phyloP scores from a whole-genome alignment of 331 rosid genomes.

The Stylosanthes scabra region DNA sequence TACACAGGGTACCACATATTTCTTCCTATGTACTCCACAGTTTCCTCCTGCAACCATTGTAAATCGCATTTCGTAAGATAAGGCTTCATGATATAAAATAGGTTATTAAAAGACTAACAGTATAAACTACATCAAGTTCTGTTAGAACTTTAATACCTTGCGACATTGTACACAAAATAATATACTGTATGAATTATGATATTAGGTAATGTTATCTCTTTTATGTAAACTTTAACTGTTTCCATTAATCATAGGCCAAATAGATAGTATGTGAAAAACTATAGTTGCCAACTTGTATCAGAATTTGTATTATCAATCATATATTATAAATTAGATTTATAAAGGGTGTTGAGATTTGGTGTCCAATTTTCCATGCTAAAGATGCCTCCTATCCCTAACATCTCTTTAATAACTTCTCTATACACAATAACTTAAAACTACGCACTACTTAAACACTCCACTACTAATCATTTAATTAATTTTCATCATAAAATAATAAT shows the following conservation, averaged over 20 bases:
- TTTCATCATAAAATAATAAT: too few species aligned
- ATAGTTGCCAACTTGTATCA: constrained; percentile 1
- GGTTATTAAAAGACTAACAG: neutral
- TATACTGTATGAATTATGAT: too few species aligned
- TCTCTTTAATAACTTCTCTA: too few species aligned
- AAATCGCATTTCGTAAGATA: neutral
- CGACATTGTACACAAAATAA: neutral
- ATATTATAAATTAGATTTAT: too few species aligned
- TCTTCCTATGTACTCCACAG: constrained; percentile 60
- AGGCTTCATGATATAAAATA: neutral
- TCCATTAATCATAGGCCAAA: neutral
- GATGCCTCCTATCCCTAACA: too few species aligned
- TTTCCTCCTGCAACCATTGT: constrained; percentile 75
- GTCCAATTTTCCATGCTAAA: too few species aligned
- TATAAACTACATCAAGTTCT: neutral
- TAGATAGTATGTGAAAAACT: constrained; percentile 13
- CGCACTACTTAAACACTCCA: too few species aligned
- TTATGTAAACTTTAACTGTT: neutral
- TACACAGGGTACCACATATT: constrained; percentile 93
- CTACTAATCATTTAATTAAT: too few species aligned
- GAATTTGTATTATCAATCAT: neutral
- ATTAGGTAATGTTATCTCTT: neutral
- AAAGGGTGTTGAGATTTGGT: too few species aligned
- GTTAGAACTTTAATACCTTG: neutral
- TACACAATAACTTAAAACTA: too few species aligned